A percentile compares a stretch with the other conserved stretches of the same genome.
phyloP scores from a whole-genome alignment of 352 stramenopile species.

The Phytopythium helicoides region DNA sequence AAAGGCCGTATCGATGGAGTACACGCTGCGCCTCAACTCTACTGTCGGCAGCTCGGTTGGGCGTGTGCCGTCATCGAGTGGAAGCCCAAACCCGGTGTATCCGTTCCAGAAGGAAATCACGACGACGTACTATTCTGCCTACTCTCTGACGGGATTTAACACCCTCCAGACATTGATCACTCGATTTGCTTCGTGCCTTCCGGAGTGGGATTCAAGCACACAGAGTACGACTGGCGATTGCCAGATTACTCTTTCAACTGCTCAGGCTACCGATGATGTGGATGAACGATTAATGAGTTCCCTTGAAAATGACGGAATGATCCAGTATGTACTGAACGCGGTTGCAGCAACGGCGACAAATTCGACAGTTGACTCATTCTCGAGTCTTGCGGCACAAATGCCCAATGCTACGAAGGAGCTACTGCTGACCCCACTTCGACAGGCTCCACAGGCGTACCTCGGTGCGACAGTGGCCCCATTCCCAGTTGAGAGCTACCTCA shows the following conservation, averaged over 20 bases:
- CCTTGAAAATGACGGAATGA: constrained; percentile 37
- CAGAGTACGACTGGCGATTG: constrained; percentile 42
- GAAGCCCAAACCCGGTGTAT: too few species aligned
- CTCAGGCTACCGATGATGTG: too few species aligned
- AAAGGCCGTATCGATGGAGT: constrained; percentile 51
- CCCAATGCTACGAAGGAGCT: constrained; percentile 13
- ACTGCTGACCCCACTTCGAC: constrained; percentile 28
- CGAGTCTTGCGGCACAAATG: constrained; percentile 10
- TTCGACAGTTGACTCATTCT: constrained; percentile 6
- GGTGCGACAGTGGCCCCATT: constrained; percentile 32
- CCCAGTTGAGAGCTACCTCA: constrained; percentile 30
- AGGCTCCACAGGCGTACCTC: constrained; percentile 44
- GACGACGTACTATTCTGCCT: constrained; percentile 40
- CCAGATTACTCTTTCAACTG: constrained; percentile 19
- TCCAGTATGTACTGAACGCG: constrained; percentile 33
- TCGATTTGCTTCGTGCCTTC: constrained; percentile 58
- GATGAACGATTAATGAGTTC: constrained; percentile 30
- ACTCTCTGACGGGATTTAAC: constrained; percentile 51
- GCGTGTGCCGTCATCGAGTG: constrained; percentile 14
- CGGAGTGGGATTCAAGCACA: constrained; percentile 34
- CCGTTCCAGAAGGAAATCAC: constrained; percentile 18
- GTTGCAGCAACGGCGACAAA: constrained; percentile 11
- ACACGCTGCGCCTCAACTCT: constrained; percentile 58
- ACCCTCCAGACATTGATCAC: constrained; percentile 62
- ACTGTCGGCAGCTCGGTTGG: constrained; percentile 23